Evolutionary conservation across 345 rosid species (phyloP), one percentile per base, ranked within the genome.

Genomic region (Populus deltoides): DNA sequence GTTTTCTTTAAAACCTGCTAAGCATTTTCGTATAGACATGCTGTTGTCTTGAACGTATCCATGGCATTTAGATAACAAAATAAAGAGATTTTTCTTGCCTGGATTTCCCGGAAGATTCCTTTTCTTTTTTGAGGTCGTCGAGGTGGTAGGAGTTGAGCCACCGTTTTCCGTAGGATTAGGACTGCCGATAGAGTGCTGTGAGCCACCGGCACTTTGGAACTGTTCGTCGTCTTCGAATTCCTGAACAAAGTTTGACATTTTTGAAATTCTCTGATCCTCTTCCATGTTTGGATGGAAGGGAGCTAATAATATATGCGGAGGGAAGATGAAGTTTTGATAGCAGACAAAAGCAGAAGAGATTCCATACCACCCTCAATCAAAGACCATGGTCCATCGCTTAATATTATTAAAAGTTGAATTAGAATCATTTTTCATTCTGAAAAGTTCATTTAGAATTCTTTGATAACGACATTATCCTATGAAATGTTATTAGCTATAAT

Each of bases 81-180:
- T 38, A 25, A 53, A 43, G 59, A 1, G 49, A 2, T 27, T 36
- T 20, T 24, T 71, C 86, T 83, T 84, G 87, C 93, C 91, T 77
- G 89, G 91, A 77, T 88, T 86, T 10, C 90, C 91, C 0, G 93
- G 90, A 78, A 88, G 89, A 81, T 83, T 90, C 78, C 89, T 82
- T 77, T 87, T 90, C 83, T 80, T 88, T 77, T 81, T 88, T 13
- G 78, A 83, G 53, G 74, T 65, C 4, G 81, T 68, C 7, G 76
- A 61, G 8, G 72, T 41, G 77, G 82, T 66, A 13, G 77, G 81
- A 81, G 81, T 55, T 12, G 88, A 78, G 24, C 72, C 86, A 3
- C 80, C 75, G 67, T 77, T 75, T 31, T 87, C 87, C 12, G 66
- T 75, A 63, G 69, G 74, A 73, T 36, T 36, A 47, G 89, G 88